These are phyloP conservation scores for barrel medic (Medicago truncatula) DNA, from an alignment of 306 rosid genomes.

Conservation along the genomic window DNA sequence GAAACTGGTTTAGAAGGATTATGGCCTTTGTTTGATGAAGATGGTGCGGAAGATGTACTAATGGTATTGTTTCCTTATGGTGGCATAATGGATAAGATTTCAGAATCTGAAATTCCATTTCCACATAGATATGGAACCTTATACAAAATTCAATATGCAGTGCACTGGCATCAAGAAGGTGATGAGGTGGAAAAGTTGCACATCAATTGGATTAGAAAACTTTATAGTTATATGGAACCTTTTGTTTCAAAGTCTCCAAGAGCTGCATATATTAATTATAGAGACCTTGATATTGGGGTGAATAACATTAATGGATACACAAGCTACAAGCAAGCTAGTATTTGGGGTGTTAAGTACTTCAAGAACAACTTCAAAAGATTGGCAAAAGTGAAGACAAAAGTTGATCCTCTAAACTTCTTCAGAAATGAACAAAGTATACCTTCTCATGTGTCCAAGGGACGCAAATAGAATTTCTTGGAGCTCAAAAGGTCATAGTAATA, in stretches of 20 bases:
- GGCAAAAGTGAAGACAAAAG: constrained; percentile 36
- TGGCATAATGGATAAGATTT: constrained; percentile 47
- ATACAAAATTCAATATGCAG: constrained; percentile 24
- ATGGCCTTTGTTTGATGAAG: constrained; percentile 45
- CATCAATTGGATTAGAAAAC: constrained; percentile 37
- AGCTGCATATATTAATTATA: not conserved
- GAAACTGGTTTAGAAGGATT: constrained; percentile 42
- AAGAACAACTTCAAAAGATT: constrained; percentile 35
- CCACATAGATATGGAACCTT: constrained; percentile 45
- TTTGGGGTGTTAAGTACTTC: constrained; percentile 45
- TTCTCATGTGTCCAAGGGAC: not conserved
- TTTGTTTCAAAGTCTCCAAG: constrained; percentile 2
- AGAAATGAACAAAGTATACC: constrained; percentile 11
- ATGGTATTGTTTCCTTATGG: constrained; percentile 46
- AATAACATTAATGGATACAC: constrained; percentile 34
- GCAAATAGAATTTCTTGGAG: not conserved
- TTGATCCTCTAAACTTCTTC: constrained; percentile 33
- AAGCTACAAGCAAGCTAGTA: constrained; percentile 34
- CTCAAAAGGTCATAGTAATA: too few species aligned
- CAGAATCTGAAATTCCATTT: constrained; percentile 46
- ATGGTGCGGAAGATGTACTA: not conserved
- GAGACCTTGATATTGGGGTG: constrained; percentile 4
- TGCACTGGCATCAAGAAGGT: constrained; percentile 40
- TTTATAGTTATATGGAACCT: constrained; percentile 4
- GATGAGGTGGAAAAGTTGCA: constrained; percentile 30